phyloP scores from a whole-genome alignment of 306 rosid genomes.

The Mimosa bimucronata region DNA sequence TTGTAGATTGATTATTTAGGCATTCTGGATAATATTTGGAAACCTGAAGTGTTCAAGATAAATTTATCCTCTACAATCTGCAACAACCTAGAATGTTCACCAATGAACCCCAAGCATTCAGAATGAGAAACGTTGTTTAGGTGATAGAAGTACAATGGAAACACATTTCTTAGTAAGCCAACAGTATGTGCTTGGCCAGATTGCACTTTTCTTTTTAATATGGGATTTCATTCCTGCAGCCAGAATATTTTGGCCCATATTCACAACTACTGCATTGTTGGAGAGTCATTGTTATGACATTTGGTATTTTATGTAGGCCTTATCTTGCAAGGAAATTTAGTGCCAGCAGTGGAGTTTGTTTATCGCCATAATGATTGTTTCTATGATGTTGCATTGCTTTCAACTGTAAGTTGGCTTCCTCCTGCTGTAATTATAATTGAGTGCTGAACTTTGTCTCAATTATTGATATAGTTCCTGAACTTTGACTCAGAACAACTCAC shows the following conservation, averaged over 20 bases:
- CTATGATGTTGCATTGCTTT: conserved; percentile 78
- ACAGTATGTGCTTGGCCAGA: not conserved
- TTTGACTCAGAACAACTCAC: not conserved
- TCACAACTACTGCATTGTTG: conserved; percentile 10
- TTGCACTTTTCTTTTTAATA: not conserved
- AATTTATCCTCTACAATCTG: not conserved
- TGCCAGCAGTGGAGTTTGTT: conserved; percentile 77
- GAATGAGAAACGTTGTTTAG: not conserved
- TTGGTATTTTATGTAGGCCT: conserved; percentile 62
- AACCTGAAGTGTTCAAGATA: not conserved
- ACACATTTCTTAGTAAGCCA: not conserved
- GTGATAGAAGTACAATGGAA: not conserved
- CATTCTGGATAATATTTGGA: not conserved
- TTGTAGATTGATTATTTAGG: not conserved
- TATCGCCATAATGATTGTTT: conserved; percentile 80
- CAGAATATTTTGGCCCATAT: not conserved
- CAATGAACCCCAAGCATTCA: not conserved
- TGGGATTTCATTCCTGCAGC: not conserved
- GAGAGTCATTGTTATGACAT: conserved; percentile 33
- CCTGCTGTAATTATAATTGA: not conserved
- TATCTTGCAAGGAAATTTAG: conserved; percentile 74
- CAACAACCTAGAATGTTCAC: not conserved
- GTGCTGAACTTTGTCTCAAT: not conserved
- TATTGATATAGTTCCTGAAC: not conserved
- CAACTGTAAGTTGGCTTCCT: conserved; percentile 66